Evolutionary conservation across 306 rosid genomes (phyloP).

Genomic region (Casuarina cunninghamiana): DNA sequence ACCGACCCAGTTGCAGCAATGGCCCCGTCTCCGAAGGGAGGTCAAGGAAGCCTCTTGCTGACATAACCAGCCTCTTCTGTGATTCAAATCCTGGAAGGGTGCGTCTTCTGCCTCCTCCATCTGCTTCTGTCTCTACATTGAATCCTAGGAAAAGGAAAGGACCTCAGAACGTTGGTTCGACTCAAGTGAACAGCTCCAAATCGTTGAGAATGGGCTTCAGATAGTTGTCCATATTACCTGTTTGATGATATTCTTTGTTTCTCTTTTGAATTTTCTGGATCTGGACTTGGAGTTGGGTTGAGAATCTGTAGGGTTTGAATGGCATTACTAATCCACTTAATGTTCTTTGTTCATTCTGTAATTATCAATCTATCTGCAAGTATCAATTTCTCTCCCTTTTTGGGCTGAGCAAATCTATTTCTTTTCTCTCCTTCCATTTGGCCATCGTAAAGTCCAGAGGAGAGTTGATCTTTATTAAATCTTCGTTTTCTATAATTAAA

Average conservation of each 20-base stretch:
- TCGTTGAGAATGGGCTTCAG: slow-evolving; percentile 44
- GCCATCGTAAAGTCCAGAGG: too few relatives aligned
- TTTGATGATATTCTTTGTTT: background rate
- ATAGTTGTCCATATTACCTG: slow-evolving; percentile 18
- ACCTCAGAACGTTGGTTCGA: background rate
- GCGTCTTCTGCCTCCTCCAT: background rate
- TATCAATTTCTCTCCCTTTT: too few relatives aligned
- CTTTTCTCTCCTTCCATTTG: too few relatives aligned
- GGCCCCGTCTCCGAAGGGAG: background rate
- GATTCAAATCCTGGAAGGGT: background rate
- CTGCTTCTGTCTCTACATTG: slow-evolving; percentile 7
- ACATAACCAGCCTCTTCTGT: background rate
- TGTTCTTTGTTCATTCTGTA: too few relatives aligned
- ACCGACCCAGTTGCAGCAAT: background rate
- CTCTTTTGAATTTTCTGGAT: background rate
- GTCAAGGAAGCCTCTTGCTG: slow-evolving; percentile 1
- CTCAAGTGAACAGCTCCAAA: background rate
- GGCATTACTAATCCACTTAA: too few relatives aligned
- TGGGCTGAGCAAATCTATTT: too few relatives aligned
- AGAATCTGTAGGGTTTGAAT: too few relatives aligned
- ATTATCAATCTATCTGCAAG: too few relatives aligned
- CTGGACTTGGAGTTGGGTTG: too few relatives aligned
- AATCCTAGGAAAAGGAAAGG: slow-evolving; percentile 18
- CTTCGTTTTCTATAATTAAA: too few relatives aligned
- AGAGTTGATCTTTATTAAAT: too few relatives aligned